A percentile compares a stretch with the other conserved stretches of the same genome.
Evolutionary conservation across 176 grass and related monocot species (phyloP).

Genomic region (Zizania latifolia): DNA sequence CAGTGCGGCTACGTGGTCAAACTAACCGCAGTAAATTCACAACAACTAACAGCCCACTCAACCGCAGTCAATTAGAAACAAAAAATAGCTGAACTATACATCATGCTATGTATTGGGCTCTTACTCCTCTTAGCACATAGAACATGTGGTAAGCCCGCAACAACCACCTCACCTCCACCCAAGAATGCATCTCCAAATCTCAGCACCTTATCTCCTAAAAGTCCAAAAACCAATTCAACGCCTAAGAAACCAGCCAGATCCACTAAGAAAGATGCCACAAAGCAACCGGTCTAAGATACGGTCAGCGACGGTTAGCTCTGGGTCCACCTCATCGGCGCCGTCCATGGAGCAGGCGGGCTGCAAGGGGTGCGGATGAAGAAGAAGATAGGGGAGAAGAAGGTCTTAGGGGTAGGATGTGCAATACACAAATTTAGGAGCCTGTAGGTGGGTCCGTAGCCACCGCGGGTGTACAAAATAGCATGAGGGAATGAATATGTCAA

Average conservation of each 20-base stretch:
- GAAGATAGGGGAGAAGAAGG: no score
- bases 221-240: background rate
- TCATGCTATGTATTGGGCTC: background rate
- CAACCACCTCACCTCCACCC: conserved; percentile 10
- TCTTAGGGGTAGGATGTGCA: no score
- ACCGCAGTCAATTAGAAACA: background rate
- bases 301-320: conserved; percentile 6
- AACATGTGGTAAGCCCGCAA: background rate
- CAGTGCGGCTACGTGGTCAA: no score
- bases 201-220: background rate
- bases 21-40: background rate
- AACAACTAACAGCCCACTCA: background rate
- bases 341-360: no score
- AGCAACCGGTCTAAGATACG: conserved; percentile 3
- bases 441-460: no score
- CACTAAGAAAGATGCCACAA: background rate
- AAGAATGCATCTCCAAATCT: conserved; percentile 40
- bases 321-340: no score
- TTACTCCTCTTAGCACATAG: background rate
- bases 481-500: no score
- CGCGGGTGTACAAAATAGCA: no score
- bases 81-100: background rate
- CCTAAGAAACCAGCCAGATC: conserved; percentile 23
- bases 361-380: no score
- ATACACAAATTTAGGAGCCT: no score